Conservation (phyloP, 306 rosid genomes). For the Malus sylvestris region DNA sequence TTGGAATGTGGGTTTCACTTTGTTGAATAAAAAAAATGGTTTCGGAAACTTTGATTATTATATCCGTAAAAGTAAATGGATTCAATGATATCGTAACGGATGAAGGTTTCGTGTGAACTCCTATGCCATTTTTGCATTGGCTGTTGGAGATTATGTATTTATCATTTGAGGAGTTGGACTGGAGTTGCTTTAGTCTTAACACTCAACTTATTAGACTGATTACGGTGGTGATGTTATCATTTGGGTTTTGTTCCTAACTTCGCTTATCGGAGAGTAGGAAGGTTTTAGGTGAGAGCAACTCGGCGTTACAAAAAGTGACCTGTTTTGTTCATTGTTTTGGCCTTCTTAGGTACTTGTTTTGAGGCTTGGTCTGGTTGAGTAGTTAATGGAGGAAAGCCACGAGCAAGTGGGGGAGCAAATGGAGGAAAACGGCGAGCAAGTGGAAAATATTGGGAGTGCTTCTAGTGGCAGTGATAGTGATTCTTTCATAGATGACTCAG, state of each 20-base stretch:
- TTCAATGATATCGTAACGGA: background rate
- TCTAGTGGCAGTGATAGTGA: conserved; percentile 31
- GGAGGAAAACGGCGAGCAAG: conserved; percentile 35
- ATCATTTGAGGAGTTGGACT: background rate
- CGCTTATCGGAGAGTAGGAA: background rate
- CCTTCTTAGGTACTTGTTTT: background rate
- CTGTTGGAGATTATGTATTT: background rate
- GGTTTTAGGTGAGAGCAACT: background rate
- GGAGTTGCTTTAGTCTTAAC: background rate
- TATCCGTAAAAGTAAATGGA: background rate
- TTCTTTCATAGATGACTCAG: conserved; percentile 60
- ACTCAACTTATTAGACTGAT: background rate
- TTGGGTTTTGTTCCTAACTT: background rate
- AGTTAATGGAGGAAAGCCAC: conserved; percentile 7
- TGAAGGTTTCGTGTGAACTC: background rate
- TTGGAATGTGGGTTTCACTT: background rate
- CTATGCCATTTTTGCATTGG: background rate
- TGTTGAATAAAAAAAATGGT: background rate
- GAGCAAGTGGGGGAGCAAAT: conserved; percentile 40
- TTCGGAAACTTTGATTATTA: background rate
- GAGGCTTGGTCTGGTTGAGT: background rate
- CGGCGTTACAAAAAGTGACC: background rate
- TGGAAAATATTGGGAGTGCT: conserved; percentile 49
- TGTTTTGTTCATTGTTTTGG: background rate
- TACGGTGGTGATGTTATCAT: background rate